A percentile compares a stretch with the other conserved stretches of the same genome.
phyloP scores from a whole-genome alignment of 805 yeast species.

The Candida pseudoglaebosa region DNA sequence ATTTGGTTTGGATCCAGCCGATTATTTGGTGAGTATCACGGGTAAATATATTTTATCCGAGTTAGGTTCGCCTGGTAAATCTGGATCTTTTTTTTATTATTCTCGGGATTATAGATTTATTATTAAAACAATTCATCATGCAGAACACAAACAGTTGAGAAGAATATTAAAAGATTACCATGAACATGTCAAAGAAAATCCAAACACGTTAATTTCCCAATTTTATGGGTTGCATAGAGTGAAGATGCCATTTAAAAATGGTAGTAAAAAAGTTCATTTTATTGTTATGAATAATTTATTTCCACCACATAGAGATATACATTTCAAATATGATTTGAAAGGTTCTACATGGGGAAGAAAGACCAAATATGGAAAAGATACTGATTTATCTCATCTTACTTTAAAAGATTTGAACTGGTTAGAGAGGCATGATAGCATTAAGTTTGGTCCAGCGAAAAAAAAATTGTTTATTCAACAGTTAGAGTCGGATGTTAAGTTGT shows the following conservation, averaged over 20 bases:
- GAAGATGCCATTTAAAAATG: slow-evolving; percentile 71
- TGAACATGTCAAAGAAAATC: slow-evolving; percentile 74
- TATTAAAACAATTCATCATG: slow-evolving; percentile 90
- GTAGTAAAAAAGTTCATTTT: slow-evolving; percentile 76
- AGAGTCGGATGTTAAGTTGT: slow-evolving; percentile 65
- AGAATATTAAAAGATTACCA: slow-evolving; percentile 72
- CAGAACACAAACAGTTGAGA: slow-evolving; percentile 84
- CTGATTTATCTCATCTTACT: slow-evolving; percentile 40
- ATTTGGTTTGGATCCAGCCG: slow-evolving; percentile 93
- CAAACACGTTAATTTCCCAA: slow-evolving; percentile 88
- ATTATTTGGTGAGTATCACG: slow-evolving; percentile 85
- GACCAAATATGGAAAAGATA: slow-evolving; percentile 35
- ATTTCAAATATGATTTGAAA: slow-evolving; percentile 82
- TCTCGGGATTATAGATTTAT: slow-evolving; percentile 91
- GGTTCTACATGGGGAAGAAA: slow-evolving; percentile 86
- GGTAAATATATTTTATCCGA: slow-evolving; percentile 90
- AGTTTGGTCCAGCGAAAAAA: slow-evolving; percentile 70
- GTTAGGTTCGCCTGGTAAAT: slow-evolving; percentile 92
- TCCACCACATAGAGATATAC: slow-evolving; percentile 88
- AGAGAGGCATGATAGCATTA: slow-evolving; percentile 57
- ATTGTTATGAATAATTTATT: slow-evolving; percentile 95
- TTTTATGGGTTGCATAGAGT: slow-evolving; percentile 94
- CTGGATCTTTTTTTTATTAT: slow-evolving; percentile 94
- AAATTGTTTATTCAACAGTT: slow-evolving; percentile 64
- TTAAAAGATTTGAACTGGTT: slow-evolving; percentile 89